Base-by-base conservation (phyloP, 1,284 basidiomycete genomes). In the Trichosporon ovoides region DNA sequence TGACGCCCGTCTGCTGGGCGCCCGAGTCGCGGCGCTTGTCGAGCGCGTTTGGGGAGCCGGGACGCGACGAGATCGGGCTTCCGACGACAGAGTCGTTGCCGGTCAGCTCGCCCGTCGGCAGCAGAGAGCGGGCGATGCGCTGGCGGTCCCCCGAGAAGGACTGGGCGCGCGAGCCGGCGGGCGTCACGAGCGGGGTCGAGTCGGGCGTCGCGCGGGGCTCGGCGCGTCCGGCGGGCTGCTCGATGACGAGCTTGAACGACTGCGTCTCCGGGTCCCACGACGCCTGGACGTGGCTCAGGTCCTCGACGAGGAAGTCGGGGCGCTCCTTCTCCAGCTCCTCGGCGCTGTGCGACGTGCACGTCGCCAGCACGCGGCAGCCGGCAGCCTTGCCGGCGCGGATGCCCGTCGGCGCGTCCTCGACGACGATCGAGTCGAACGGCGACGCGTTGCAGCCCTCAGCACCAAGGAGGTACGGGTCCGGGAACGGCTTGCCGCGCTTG, bases 401-500 rank as follows among this genome's bases (percentile, higher is more conserved):
- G 57, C 80, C 79, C 7, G 78, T 79, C 1, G 80, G 80, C 1
- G 80, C 79, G 61, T 81, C 80, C 63, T 79, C 78, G 16, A 80
- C 67, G 38, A 79, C 78, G 53, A 80, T 61, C 38, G 72, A 77
- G 52, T 77, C 72, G 59, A 74, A 73, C 12, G 74, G 69, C n/a
- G 69, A 69, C 38, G 74, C 72, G 60, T 71, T 71, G 58, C 73
- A 74, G 43, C 72, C 69, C 38, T 68, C 68, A 37, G 79, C 78
- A 38, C 79, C 79, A 56, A 76, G 73, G 43, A 80, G 73, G 72
- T 80, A 81, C 9, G 79, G 79, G 66, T 80, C 79, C 7, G 80
- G 80, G 64, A 76, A 72, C 38, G 79, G 79, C 69, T 80, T 80
- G 55, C 79, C 79, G 55, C 76, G 68, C 48, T 71, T 73, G 58